phyloP scores from a whole-genome alignment of 106 monocot species.

The Hemerocallis citrina region DNA sequence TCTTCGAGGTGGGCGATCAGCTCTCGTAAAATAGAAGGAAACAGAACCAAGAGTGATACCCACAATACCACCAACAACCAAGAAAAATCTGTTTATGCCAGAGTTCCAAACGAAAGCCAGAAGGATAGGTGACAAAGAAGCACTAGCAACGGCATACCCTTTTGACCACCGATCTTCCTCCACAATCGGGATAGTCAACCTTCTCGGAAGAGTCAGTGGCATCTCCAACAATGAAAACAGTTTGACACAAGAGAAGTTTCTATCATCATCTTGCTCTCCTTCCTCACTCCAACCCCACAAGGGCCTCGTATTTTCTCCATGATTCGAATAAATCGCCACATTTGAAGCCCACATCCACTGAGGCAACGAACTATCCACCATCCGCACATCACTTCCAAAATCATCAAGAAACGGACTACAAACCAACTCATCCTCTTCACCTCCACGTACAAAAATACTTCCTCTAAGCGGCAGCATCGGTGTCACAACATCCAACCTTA shows the following conservation, averaged over 20 bases:
- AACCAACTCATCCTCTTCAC: constrained; percentile 65
- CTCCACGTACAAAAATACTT: constrained; percentile 47
- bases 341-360: constrained; percentile 98
- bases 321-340: constrained; percentile 86
- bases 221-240: constrained; percentile 58
- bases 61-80: constrained; percentile 30
- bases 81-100: constrained; percentile 11
- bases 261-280: constrained; percentile 14
- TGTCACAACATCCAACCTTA: constrained; percentile 69
- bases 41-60: constrained; percentile 39
- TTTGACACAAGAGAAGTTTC: constrained; percentile 25
- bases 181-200: constrained; percentile 77
- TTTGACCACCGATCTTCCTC: constrained; percentile 97
- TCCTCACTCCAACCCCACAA: constrained; percentile 69
- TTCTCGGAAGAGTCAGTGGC: constrained; percentile 72
- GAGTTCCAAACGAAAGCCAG: constrained; percentile 61
- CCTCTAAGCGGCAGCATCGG: constrained; percentile 86
- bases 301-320: constrained; percentile 29
- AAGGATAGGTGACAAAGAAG: constrained; percentile 61
- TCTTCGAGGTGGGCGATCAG: constrained; percentile 55
- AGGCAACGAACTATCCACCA: constrained; percentile 46
- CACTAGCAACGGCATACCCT: constrained; percentile 55
- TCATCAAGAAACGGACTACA: constrained; percentile 61
- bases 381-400: constrained; percentile 24
- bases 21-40: constrained; percentile 45